These are phyloP conservation scores for Aureobasidium sp. DNA, from an alignment of 2,329 filamentous ascomycete species.

Conservation along the genomic window DNA sequence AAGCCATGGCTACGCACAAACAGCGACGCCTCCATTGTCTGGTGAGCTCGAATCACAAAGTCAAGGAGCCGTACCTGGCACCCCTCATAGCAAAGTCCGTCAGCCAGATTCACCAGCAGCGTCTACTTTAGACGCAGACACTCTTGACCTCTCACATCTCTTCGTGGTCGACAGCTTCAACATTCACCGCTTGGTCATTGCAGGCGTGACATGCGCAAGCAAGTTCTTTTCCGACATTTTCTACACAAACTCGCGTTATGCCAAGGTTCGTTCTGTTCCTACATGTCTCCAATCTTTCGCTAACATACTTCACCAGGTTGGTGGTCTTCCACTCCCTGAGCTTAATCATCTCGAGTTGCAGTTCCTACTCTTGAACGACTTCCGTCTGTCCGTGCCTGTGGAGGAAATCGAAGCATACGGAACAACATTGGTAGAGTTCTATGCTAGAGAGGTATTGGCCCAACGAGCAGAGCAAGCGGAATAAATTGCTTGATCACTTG, in stretches of 20 bases:
- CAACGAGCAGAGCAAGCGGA: conserved; percentile 36
- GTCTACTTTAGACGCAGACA: conserved; percentile 17
- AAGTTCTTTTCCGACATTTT: conserved; percentile 99
- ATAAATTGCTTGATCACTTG: conserved; percentile 22
- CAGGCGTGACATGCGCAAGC: conserved; percentile 94
- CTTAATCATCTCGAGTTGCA: conserved; percentile 95
- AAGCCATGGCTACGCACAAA: conserved; percentile 28
- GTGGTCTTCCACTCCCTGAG: conserved; percentile 81
- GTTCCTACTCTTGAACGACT: conserved; percentile 92
- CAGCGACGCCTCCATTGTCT: conserved; percentile 41
- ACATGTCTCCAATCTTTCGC: not conserved
- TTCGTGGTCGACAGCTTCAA: conserved; percentile 99
- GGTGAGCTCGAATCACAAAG: conserved; percentile 36
- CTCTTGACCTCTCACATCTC: conserved; percentile 54
- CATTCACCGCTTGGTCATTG: conserved; percentile 92
- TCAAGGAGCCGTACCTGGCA: conserved; percentile 25
- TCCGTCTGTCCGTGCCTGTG: conserved; percentile 82
- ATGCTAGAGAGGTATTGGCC: conserved; percentile 77
- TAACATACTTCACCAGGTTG: conserved; percentile 54
- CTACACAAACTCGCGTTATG: conserved; percentile 98
- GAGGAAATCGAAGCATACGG: conserved; percentile 96
- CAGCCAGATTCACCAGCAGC: conserved; percentile 17
- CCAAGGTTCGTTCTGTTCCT: conserved; percentile 60
- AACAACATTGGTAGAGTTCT: conserved; percentile 98
- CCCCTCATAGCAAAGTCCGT: conserved; percentile 27